Evolutionary conservation across 768 basidiomycete genomes (phyloP).

Genomic region (Auriscalpium vulgare): DNA sequence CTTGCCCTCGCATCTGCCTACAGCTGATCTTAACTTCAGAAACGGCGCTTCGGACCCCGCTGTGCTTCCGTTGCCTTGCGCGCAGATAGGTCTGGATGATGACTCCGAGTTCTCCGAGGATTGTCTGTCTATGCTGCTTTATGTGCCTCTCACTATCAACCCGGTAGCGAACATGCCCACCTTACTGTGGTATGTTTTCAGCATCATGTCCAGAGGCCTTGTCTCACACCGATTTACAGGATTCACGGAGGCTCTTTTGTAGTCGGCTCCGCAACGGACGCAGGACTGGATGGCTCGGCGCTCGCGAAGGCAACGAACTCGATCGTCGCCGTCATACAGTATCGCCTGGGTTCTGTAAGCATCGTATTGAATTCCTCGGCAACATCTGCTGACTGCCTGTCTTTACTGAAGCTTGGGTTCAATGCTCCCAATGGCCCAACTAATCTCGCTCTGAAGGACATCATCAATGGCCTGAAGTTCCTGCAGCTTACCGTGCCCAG

Average conservation of each 20-base stretch:
- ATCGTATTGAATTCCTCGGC: not conserved
- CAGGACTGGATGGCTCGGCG: slow-evolving; percentile 71
- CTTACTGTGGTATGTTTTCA: slow-evolving; percentile 45
- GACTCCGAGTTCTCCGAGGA: slow-evolving; percentile 55
- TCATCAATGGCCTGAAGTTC: slow-evolving; percentile 59
- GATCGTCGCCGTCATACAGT: slow-evolving; percentile 77
- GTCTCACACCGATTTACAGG: slow-evolving; percentile 31
- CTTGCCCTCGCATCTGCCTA: not conserved
- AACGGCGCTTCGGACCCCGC: slow-evolving; percentile 43
- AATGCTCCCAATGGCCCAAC: slow-evolving; percentile 61
- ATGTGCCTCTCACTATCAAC: slow-evolving; percentile 44
- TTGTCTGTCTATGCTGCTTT: slow-evolving; percentile 74
- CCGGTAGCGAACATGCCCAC: slow-evolving; percentile 33
- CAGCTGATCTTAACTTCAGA: slow-evolving; percentile 23
- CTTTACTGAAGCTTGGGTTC: slow-evolving; percentile 53
- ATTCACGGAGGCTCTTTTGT: slow-evolving; percentile 83
- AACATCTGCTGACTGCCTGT: no score
- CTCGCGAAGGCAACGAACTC: slow-evolving; percentile 65
- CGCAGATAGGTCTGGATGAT: slow-evolving; percentile 49
- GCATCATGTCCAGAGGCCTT: not conserved
- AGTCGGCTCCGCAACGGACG: slow-evolving; percentile 57
- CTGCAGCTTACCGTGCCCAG: slow-evolving; percentile 46
- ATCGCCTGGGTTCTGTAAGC: slow-evolving; percentile 71
- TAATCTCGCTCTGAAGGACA: slow-evolving; percentile 66
- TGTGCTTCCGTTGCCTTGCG: slow-evolving; percentile 60